phyloP scores from a whole-genome alignment of 306 rosid species.

The Quercus alba region DNA sequence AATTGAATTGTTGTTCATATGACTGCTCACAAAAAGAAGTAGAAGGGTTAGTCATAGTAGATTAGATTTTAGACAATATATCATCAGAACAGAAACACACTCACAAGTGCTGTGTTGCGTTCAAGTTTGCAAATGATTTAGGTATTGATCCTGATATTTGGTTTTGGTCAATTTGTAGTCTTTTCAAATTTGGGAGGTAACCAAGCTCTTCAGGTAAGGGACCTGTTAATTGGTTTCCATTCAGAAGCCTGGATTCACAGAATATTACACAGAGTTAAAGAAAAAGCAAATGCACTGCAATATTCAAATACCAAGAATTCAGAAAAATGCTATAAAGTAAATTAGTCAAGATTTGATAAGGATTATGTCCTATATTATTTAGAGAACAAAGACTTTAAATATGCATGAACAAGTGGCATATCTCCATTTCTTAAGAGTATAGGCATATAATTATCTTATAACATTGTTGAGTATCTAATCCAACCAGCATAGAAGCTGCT shows the following conservation, averaged over 20 bases:
- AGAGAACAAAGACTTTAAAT: no score
- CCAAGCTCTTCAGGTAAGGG: conserved; percentile 51
- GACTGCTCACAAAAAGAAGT: conserved; percentile 29
- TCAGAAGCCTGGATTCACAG: conserved; percentile 42
- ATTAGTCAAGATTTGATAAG: neutral
- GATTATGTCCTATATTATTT: neutral
- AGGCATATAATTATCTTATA: neutral
- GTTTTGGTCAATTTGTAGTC: conserved; percentile 48
- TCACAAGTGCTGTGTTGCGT: conserved; percentile 34
- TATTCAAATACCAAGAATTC: neutral
- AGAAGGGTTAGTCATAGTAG: neutral
- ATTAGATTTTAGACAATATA: neutral
- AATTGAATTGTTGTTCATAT: conserved; percentile 55
- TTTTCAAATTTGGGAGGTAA: conserved; percentile 29
- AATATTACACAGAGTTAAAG: neutral
- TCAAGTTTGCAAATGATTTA: conserved; percentile 39
- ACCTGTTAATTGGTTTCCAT: conserved; percentile 46
- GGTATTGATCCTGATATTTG: conserved; percentile 43
- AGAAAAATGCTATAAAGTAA: neutral
- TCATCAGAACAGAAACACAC: conserved; percentile 12
- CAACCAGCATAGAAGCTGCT: neutral
- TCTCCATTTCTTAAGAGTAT: neutral
- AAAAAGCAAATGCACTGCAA: neutral
- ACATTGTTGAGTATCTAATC: neutral
- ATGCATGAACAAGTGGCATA: neutral